Percentiles rank a stretch among this genome's conserved stretches.
phyloP scores from a whole-genome alignment of 306 rosid genomes.

The Fragaria iinumae region DNA sequence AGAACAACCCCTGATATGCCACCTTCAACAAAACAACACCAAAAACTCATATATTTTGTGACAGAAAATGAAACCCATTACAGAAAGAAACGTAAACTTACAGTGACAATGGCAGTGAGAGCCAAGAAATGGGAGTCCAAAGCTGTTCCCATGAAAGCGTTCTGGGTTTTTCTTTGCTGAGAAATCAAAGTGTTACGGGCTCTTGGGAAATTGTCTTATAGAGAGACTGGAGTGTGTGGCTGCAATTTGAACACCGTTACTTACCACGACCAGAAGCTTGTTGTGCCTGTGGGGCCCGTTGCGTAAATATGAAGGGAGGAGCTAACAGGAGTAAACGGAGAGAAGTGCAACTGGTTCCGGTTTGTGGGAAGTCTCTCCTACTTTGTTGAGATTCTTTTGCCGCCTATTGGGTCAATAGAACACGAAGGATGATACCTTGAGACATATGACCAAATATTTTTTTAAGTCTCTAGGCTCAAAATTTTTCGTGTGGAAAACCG shows the following conservation, averaged over 20 bases:
- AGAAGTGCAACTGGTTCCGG: background rate
- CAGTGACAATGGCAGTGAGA: slow-evolving; percentile 85
- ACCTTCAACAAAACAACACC: slow-evolving; percentile 41
- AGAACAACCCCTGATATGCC: slow-evolving; percentile 72
- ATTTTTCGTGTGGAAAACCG: too few species aligned
- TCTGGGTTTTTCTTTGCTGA: background rate
- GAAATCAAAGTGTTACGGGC: background rate
- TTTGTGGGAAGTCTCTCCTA: background rate
- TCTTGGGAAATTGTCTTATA: background rate
- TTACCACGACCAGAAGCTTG: background rate
- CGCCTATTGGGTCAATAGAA: background rate
- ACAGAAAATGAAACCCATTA: slow-evolving; percentile 16
- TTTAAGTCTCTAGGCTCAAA: too few species aligned
- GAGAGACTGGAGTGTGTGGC: slow-evolving; percentile 18
- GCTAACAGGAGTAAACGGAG: background rate
- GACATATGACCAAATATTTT: too few species aligned
- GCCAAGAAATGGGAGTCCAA: slow-evolving; percentile 82
- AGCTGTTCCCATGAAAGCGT: slow-evolving; percentile 55
- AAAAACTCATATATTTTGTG: background rate
- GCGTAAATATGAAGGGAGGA: background rate
- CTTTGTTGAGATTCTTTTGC: slow-evolving; percentile 1
- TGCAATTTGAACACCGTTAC: slow-evolving; percentile 24
- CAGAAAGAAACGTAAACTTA: slow-evolving; percentile 16
- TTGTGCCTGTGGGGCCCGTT: background rate
- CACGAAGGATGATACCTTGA: background rate